These are phyloP conservation scores for Pythium sp. DNA, from an alignment of 352 stramenopile species.

Conservation along the genomic window DNA sequence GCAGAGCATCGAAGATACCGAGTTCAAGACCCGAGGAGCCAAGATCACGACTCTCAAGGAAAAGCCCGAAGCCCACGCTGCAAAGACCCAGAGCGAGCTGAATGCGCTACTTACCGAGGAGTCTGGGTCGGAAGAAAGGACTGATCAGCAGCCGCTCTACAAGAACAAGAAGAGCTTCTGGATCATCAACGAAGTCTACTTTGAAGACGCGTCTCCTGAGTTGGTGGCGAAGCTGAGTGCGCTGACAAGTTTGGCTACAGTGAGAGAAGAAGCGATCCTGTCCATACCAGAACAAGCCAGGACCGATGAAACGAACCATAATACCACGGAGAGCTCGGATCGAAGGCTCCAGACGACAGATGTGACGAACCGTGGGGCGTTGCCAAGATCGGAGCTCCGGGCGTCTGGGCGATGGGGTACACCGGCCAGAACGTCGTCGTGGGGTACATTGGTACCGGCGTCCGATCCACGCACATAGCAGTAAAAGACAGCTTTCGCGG, in stretches of 20 bases:
- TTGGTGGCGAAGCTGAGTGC: conserved; percentile 24
- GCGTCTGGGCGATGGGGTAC: conserved; percentile 29
- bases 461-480: too few species aligned
- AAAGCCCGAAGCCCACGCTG: too few species aligned
- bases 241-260: neutral
- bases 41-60: too few species aligned
- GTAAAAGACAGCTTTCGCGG: too few species aligned
- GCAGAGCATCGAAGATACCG: too few species aligned
- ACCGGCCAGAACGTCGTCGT: conserved; percentile 26
- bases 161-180: conserved; percentile 17
- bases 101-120: too few species aligned
- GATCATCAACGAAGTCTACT: conserved; percentile 29
- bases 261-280: neutral
- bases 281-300: neutral
- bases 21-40: too few species aligned
- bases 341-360: neutral
- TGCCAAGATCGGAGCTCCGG: conserved; percentile 21
- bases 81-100: too few species aligned
- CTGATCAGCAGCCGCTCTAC: neutral
- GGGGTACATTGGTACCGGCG: too few species aligned
- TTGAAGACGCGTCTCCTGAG: conserved; percentile 23
- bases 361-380: conserved; percentile 24
- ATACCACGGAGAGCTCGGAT: neutral
- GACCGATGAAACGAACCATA: neutral
- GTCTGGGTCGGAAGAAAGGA: too few species aligned